Evolutionary conservation across 2,329 filamentous ascomycete species (phyloP), one percentile per base, ranked within the genome.

Genomic region (Xylariales sp.): DNA sequence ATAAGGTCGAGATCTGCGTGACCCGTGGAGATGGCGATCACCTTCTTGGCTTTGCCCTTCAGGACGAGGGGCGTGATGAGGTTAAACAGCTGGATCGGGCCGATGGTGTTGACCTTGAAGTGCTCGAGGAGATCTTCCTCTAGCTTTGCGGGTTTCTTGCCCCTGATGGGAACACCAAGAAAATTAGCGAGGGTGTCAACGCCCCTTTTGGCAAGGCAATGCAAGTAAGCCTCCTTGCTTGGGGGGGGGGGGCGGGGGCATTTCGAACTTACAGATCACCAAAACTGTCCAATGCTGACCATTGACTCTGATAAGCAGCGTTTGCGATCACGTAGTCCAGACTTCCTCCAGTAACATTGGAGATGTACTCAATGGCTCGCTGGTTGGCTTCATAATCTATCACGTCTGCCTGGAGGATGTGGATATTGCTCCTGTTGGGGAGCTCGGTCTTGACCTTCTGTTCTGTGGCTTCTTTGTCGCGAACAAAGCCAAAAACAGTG

Each of bases 311-410:
- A 5, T 56, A 47, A 3, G 51, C 74, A 1, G 60, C 74, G 36
- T 78, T 79, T 36, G 65, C 66, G 19, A 78, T 69, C 5, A 79
- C 50, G 42, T 71, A 71, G 51, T 78, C 74, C 5, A 78, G 43
- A 33, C 54, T 51, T 11, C 62, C 61, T 4, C 57, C 56, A 0
- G 60, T 61, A n/a, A 63, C 59, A n/a, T 52, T 48, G 12, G 58
- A 43, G 5, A 52, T 43, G 10, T 49, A 43, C 14, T 50, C 45
- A 3, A 42, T 51, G 2, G 56, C 50, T 44, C 47, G 46, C 49
- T 56, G 13, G 3, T 40, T 51, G 2, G 58, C 51, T 4, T 54
- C 50, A 33, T 61, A 56, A 42, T 66, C 54, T 8, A 54, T 57
- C 24, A 76, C 46, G 40, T 77, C 69, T 13, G 53, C 72, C 15